Evolutionary conservation across 2,329 filamentous ascomycete genomes (phyloP).

Genomic region (Ascochyta clinopodiicola): DNA sequence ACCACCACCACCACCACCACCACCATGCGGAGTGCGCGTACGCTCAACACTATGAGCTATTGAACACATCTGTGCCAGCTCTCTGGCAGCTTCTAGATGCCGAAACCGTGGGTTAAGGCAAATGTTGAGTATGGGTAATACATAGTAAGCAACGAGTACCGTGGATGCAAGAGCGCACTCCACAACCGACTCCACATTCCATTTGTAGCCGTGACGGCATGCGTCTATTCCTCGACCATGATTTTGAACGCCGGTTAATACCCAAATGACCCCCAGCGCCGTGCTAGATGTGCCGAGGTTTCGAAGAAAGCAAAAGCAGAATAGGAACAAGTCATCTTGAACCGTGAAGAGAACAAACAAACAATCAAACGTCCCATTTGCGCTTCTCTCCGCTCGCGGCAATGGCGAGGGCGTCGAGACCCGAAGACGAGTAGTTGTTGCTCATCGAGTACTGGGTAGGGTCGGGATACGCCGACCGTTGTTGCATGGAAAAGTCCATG

Average conservation of each 20-base stretch:
- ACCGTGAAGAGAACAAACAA: background rate
- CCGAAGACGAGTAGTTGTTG: slow-evolving; percentile 39
- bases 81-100: background rate
- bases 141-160: background rate
- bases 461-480: slow-evolving; percentile 41
- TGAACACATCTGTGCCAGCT: background rate
- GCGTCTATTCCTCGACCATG: slow-evolving; percentile 44
- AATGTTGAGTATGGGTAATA: background rate
- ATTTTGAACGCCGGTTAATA: slow-evolving; percentile 28
- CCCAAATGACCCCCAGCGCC: slow-evolving; percentile 22
- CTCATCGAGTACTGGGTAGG: slow-evolving; percentile 34
- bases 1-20: no score
- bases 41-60: background rate
- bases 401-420: slow-evolving; percentile 47
- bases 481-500: slow-evolving; percentile 27
- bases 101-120: background rate
- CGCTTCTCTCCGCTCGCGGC: slow-evolving; percentile 48
- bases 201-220: slow-evolving; percentile 51
- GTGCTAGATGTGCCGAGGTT: slow-evolving; percentile 8
- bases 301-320: slow-evolving; percentile 3
- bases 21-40: background rate
- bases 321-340: background rate
- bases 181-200: slow-evolving; percentile 23
- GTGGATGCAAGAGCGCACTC: background rate
- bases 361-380: slow-evolving; percentile 34